Percentiles rank a stretch among this genome's conserved stretches.
Conservation (phyloP, 2,329 filamentous ascomycete genomes). For the Monilinia polystroma region DNA sequence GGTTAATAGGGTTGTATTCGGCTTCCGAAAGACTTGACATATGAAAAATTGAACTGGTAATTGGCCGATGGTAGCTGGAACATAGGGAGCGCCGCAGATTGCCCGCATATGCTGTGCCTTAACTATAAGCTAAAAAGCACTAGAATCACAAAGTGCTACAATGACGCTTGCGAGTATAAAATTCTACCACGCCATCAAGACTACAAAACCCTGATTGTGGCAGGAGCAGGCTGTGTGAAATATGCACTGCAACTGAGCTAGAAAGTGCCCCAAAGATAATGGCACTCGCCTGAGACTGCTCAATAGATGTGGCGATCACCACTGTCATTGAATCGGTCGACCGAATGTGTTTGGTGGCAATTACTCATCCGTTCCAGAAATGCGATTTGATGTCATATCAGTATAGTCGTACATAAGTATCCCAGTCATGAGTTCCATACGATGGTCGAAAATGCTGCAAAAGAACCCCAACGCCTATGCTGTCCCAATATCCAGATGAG, state of each 20-base stretch:
- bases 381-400: slow-evolving; percentile 18
- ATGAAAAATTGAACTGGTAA: not conserved
- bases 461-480: slow-evolving; percentile 30
- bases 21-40: not conserved
- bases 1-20: not conserved
- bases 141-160: not conserved
- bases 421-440: slow-evolving; percentile 20
- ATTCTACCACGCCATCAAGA: not conserved
- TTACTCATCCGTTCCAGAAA: slow-evolving; percentile 1
- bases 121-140: not conserved
- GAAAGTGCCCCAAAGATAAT: not conserved
- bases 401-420: slow-evolving; percentile 32
- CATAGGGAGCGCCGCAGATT: not conserved
- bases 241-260: not conserved
- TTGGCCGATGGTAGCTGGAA: not conserved
- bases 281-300: slow-evolving; percentile 13
- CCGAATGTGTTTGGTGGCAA: not conserved
- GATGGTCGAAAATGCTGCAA: slow-evolving; percentile 30
- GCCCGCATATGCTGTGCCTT: not conserved
- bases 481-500: slow-evolving; percentile 1
- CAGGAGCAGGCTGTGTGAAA: not conserved
- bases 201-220: too few species aligned
- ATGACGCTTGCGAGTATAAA: not conserved
- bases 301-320: not conserved
- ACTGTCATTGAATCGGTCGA: not conserved